These are phyloP conservation scores for Scenedesmus sp. DNA, from an alignment of 163 green algal genomes.

Conservation along the genomic window DNA sequence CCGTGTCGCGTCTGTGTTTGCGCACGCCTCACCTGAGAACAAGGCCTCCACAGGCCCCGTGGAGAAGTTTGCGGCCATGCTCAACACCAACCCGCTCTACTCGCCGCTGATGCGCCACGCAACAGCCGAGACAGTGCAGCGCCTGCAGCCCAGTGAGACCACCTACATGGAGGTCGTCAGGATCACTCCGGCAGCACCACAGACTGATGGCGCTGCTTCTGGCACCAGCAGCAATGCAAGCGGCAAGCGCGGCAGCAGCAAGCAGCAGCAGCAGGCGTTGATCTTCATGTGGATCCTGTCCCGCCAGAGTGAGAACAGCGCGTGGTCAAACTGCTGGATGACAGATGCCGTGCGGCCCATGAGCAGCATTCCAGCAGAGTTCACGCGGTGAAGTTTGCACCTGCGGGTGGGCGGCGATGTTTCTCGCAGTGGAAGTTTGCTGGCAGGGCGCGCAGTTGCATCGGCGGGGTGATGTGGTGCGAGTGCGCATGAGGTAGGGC, in stretches of 20 bases:
- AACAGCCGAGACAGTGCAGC: slow-evolving; percentile 25
- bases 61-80: slow-evolving; percentile 40
- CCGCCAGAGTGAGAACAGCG: slow-evolving; percentile 20
- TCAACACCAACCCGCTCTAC: slow-evolving; percentile 32
- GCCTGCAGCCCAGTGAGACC: slow-evolving; percentile 40
- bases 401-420: too few relatives aligned
- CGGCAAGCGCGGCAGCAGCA: background rate
- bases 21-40: slow-evolving; percentile 49
- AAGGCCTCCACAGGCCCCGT: slow-evolving; percentile 42
- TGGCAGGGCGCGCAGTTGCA: too few relatives aligned
- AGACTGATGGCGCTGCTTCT: background rate
- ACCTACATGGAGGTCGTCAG: slow-evolving; percentile 46
- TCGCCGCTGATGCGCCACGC: slow-evolving; percentile 38
- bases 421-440: too few relatives aligned
- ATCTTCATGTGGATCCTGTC: slow-evolving; percentile 53
- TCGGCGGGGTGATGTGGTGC: background rate
- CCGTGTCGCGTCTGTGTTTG: slow-evolving; percentile 48
- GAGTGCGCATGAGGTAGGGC: too few relatives aligned
- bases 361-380: background rate
- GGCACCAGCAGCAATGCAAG: background rate
- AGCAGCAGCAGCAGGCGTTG: background rate
- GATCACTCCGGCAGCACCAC: slow-evolving; percentile 9
- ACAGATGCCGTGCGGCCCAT: slow-evolving; percentile 34
- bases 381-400: background rate
- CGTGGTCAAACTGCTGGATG: slow-evolving; percentile 50